Conservation (phyloP, 2,329 filamentous ascomycete species). For the Penicillium glabrum region DNA sequence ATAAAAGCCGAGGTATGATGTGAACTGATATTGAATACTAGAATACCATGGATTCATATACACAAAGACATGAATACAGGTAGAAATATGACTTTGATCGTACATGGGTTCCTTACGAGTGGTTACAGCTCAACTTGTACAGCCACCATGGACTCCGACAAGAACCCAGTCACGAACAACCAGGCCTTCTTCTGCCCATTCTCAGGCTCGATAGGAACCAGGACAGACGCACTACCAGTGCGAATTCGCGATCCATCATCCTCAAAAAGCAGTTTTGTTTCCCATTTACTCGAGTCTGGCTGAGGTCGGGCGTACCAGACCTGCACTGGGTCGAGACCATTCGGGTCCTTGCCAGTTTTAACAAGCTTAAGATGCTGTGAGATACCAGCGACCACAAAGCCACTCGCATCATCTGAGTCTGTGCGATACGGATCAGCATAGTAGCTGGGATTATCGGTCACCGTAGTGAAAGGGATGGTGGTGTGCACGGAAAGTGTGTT, state of each 20-base stretch:
- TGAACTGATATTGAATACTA: neutral
- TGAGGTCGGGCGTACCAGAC: slow-evolving; percentile 48
- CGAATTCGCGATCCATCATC: slow-evolving; percentile 57
- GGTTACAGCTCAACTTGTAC: slow-evolving; percentile 53
- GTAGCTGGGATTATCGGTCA: slow-evolving; percentile 60
- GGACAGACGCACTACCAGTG: slow-evolving; percentile 51
- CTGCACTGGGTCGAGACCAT: slow-evolving; percentile 44
- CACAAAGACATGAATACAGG: neutral
- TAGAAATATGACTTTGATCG: neutral
- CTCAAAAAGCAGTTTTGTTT: slow-evolving; percentile 54
- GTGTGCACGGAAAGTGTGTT: slow-evolving; percentile 45
- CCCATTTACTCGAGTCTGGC: slow-evolving; percentile 34
- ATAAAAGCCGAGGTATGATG: neutral
- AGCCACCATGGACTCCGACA: slow-evolving; percentile 51
- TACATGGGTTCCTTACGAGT: neutral
- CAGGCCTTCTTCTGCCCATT: slow-evolving; percentile 52
- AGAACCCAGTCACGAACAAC: slow-evolving; percentile 60
- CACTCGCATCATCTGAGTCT: slow-evolving; percentile 49
- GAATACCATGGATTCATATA: neutral
- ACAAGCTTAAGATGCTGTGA: slow-evolving; percentile 42
- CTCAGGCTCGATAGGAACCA: slow-evolving; percentile 54
- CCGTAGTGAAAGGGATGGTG: slow-evolving; percentile 44
- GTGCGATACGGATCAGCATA: slow-evolving; percentile 56
- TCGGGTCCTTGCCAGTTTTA: slow-evolving; percentile 29
- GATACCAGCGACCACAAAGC: slow-evolving; percentile 54